Base-by-base conservation (phyloP, 805 yeast species). In the Saccharomycopsis sp. region DNA sequence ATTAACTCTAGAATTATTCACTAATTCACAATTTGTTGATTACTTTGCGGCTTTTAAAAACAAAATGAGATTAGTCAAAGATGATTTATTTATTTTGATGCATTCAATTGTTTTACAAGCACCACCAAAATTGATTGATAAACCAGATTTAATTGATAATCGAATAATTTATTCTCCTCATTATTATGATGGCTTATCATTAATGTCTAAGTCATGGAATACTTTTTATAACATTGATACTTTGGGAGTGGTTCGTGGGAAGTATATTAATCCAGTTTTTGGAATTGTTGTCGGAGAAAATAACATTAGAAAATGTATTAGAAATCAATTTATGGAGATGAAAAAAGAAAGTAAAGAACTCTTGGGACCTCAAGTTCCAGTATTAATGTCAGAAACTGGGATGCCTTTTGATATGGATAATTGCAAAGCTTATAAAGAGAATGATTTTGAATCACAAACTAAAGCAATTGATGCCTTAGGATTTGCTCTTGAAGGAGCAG, bases 331-430 rank as follows among this genome's bases (percentile, higher is more conserved):
- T 42, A 51, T 56, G n/a, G 79, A 71, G 43, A 70, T 89, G 63
- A 70, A 68, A 40, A 53, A 56, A 17, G 97, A 92, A 54, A 75
- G 86, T 3, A 55, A 61, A 4, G 67, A 67, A 3, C 56, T 70
- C 23, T 58, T 88, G 28, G 96, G 96, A 2, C 43, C 49, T 1
- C 37, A 57, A 8, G 66, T 86, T 8, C 95, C 96, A 0, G 70
- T 81, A 8, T 60, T 89, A 18, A 77, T 92, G 69, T 74, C 94
- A 1, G 98, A 89, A 58, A 87, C 89, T n/a, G 98, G 98, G 4
- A 85, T 89, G 79, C 97, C 98, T 2, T 85, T 80, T 57, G 96
- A 92, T 57, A 84, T 89, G 96, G 88, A 89, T 58, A 67, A 74
- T 44, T 84, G 82, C 54, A 64, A 61, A 36, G 82, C 96, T 0